These are phyloP conservation scores for Boeremia exigua DNA, from an alignment of 2,329 filamentous ascomycete species.

Conservation along the genomic window DNA sequence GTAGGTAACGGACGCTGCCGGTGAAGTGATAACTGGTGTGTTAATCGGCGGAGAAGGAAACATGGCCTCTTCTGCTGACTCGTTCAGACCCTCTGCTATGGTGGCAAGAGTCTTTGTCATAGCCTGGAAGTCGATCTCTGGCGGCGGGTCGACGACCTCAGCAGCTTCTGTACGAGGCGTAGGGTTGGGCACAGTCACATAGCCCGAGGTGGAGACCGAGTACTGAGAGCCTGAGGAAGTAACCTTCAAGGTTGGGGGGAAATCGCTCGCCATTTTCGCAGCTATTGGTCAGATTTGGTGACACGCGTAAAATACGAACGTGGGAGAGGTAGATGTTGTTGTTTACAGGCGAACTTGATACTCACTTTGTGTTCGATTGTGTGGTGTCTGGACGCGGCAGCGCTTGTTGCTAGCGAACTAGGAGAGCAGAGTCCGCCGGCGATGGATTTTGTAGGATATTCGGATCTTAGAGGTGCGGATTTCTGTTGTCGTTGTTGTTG, in stretches of 20 bases:
- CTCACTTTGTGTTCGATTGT: neutral
- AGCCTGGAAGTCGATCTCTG: constrained; percentile 33
- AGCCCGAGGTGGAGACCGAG: constrained; percentile 25
- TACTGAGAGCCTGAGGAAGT: constrained; percentile 30
- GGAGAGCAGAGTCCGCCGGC: neutral
- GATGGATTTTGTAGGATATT: neutral
- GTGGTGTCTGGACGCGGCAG: neutral
- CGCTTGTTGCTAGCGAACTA: neutral
- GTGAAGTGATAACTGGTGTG: constrained; percentile 36
- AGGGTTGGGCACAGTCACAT: constrained; percentile 31
- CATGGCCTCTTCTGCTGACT: constrained; percentile 37
- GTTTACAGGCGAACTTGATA: neutral
- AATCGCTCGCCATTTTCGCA: neutral
- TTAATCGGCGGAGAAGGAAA: constrained; percentile 41
- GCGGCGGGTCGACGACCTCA: constrained; percentile 19
- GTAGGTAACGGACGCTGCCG: constrained; percentile 32
- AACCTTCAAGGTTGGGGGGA: constrained; percentile 19
- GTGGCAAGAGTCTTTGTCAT: constrained; percentile 36
- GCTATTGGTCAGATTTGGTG: neutral
- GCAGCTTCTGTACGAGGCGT: constrained; percentile 34
- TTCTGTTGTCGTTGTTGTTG: neutral
- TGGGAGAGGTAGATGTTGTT: neutral
- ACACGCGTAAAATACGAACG: neutral
- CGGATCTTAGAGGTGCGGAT: neutral
- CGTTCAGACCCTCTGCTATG: constrained; percentile 41